phyloP scores from a whole-genome alignment of 768 basidiomycete genomes.

The Psilocybe cubensis region DNA sequence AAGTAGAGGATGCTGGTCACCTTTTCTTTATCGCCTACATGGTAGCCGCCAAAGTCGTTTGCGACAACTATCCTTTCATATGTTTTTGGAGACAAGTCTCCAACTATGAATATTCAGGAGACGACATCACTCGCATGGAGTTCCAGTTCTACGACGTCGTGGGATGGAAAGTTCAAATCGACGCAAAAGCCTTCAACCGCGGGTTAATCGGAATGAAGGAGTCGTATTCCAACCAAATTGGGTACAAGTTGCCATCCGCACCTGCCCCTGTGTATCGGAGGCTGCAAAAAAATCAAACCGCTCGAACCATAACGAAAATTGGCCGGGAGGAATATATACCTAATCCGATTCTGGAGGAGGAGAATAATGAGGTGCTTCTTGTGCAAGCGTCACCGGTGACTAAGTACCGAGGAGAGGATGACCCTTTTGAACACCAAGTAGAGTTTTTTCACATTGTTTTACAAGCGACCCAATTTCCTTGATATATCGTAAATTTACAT shows the following conservation, averaged over 20 bases:
- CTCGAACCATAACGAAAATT: neutral
- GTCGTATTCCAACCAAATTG: conserved; percentile 13
- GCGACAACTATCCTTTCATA: conserved; percentile 13
- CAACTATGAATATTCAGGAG: conserved; percentile 10
- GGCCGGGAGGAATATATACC: neutral
- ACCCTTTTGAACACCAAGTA: neutral
- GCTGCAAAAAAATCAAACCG: neutral
- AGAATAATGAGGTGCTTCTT: conserved; percentile 6
- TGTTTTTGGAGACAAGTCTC: conserved; percentile 18
- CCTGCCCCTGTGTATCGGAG: conserved; percentile 20
- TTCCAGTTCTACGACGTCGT: conserved; percentile 17
- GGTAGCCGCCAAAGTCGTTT: conserved; percentile 18
- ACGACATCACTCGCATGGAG: conserved; percentile 15
- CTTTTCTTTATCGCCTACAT: conserved; percentile 22
- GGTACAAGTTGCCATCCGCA: conserved; percentile 14
- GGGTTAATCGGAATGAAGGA: conserved; percentile 12
- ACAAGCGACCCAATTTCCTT: neutral
- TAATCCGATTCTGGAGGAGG: neutral
- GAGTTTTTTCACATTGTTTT: conserved; percentile 1
- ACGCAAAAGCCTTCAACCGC: conserved; percentile 7
- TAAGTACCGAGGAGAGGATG: no score
- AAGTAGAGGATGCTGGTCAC: conserved; percentile 18
- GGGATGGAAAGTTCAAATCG: conserved; percentile 17
- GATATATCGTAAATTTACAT: neutral
- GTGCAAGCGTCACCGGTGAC: neutral